These are phyloP conservation scores for Glomus cerebriforme DNA, from an alignment of 192 early-diverging fungal species.

Conservation along the genomic window DNA sequence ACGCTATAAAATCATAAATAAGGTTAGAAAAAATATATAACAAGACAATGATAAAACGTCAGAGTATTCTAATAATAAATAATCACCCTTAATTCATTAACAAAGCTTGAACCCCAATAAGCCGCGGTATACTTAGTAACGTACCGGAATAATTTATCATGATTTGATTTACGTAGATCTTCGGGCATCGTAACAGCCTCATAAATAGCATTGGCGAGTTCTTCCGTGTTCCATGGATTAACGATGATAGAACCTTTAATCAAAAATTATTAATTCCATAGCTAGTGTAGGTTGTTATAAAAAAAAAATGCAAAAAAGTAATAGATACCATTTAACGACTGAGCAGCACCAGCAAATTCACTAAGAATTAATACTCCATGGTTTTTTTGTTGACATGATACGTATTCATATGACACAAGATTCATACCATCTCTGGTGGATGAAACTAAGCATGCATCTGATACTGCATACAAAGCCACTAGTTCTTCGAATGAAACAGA, in stretches of 20 bases:
- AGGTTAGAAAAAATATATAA: not conserved
- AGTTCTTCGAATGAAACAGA: slow-evolving; percentile 95
- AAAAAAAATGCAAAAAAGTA: not conserved
- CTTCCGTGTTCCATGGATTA: slow-evolving; percentile 99
- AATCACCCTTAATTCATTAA: slow-evolving; percentile 78
- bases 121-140: slow-evolving; percentile 97
- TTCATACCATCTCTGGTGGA: slow-evolving; percentile 99
- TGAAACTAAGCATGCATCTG: slow-evolving; percentile 95
- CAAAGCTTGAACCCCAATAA: slow-evolving; percentile 96
- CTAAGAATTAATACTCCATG: slow-evolving; percentile 96
- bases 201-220: slow-evolving; percentile 84
- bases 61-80: not conserved
- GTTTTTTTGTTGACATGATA: slow-evolving; percentile 86
- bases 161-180: slow-evolving; percentile 75
- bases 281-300: not conserved
- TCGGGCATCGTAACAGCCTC: slow-evolving; percentile 93
- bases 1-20: not conserved
- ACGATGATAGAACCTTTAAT: slow-evolving; percentile 86
- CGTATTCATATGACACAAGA: slow-evolving; percentile 98
- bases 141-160: slow-evolving; percentile 91
- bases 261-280: not conserved
- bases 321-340: slow-evolving; percentile 85
- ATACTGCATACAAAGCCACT: slow-evolving; percentile 92
- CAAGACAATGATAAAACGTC: not conserved
- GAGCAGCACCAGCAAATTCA: slow-evolving; percentile 99